These are phyloP conservation scores for Elymus sibiricus DNA, from an alignment of 176 grass and related monocot genomes.

Conservation along the genomic window DNA sequence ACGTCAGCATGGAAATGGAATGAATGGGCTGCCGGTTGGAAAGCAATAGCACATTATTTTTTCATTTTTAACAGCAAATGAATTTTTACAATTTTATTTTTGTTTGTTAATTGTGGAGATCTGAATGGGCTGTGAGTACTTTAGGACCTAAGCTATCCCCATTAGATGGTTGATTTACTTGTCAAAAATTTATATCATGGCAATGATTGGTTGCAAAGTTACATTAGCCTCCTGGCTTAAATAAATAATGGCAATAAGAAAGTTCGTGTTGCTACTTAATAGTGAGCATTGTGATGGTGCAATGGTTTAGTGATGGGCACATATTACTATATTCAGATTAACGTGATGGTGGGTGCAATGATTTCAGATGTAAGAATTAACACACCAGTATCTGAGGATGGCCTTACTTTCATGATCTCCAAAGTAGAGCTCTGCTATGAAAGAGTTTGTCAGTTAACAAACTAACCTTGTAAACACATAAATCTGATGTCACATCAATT, in stretches of 20 bases:
- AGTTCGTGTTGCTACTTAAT: too few relatives aligned
- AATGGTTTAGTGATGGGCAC: constrained; percentile 9
- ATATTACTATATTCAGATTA: too few relatives aligned
- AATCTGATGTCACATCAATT: too few relatives aligned
- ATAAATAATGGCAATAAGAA: background rate
- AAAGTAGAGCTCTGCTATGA: too few relatives aligned
- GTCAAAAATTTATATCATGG: background rate
- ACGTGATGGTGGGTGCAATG: too few relatives aligned
- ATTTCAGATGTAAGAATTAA: too few relatives aligned
- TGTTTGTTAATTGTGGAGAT: background rate
- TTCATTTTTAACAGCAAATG: background rate
- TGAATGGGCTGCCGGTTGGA: background rate
- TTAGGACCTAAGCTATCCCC: background rate
- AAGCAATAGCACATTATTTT: background rate
- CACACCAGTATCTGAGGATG: too few relatives aligned
- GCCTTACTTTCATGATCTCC: too few relatives aligned
- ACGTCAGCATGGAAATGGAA: background rate
- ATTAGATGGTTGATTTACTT: background rate
- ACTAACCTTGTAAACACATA: too few relatives aligned
- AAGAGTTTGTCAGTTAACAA: too few relatives aligned
- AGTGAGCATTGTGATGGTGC: background rate
- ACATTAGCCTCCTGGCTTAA: background rate
- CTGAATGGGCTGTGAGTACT: too few relatives aligned
- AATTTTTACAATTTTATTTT: background rate
- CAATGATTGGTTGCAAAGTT: background rate